phyloP scores from a whole-genome alignment of 2,329 filamentous ascomycete species.

The Myriosclerotinia duriaeana region DNA sequence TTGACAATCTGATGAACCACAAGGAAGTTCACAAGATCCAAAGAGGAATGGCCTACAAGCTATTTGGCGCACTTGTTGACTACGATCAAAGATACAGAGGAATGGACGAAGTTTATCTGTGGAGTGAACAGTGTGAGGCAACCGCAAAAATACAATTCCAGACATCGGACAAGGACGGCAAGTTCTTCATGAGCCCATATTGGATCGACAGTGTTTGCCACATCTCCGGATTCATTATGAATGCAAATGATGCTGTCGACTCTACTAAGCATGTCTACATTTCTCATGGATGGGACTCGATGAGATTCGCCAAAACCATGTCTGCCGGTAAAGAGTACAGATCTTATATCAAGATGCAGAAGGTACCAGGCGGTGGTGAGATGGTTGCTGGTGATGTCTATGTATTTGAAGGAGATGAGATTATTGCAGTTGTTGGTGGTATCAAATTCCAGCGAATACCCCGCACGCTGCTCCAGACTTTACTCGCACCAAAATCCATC shows the following conservation, averaged over 20 bases:
- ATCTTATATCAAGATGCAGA: conserved; percentile 38
- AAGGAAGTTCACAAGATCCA: conserved; percentile 64
- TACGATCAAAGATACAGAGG: conserved; percentile 54
- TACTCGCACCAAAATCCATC: conserved; percentile 22
- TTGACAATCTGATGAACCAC: conserved; percentile 43
- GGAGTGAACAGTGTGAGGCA: conserved; percentile 49
- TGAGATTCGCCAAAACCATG: conserved; percentile 33
- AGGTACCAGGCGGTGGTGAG: conserved; percentile 36
- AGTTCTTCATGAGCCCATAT: conserved; percentile 56
- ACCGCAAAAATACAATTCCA: conserved; percentile 49
- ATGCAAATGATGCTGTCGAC: conserved; percentile 47
- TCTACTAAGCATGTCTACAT: conserved; percentile 35
- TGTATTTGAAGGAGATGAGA: conserved; percentile 40
- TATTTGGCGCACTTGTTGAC: conserved; percentile 56
- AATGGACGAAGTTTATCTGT: conserved; percentile 56
- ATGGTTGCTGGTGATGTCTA: conserved; percentile 43
- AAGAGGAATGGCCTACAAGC: conserved; percentile 72
- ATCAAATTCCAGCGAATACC: conserved; percentile 33
- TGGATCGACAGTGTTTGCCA: conserved; percentile 61
- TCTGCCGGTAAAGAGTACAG: conserved; percentile 31
- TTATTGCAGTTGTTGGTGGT: conserved; percentile 41
- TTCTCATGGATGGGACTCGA: conserved; percentile 36
- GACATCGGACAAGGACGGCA: conserved; percentile 50
- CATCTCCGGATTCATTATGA: conserved; percentile 61
- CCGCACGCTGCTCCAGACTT: conserved; percentile 20